Evolutionary conservation across 2,329 filamentous ascomycete species (phyloP).

Genomic region (Hyphodiscus sp.): DNA sequence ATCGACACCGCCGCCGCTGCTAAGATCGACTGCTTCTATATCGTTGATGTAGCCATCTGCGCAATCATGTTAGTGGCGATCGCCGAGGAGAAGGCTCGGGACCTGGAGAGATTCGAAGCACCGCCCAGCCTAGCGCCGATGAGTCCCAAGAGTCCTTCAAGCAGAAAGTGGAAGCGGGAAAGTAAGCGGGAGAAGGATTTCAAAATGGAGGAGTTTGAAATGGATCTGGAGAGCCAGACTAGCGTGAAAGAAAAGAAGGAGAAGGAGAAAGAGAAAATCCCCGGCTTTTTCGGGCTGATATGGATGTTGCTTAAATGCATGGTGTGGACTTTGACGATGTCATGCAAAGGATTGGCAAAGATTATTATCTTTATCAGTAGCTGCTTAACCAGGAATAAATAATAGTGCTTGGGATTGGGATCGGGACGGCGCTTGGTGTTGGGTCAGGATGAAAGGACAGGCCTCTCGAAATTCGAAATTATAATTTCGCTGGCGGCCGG

Average conservation of each 20-base stretch:
- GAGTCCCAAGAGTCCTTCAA: constrained; percentile 23
- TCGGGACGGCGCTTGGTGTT: constrained; percentile 4
- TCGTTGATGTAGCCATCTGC: constrained; percentile 55
- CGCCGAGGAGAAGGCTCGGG: constrained; percentile 45
- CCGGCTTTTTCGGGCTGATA: constrained; percentile 45
- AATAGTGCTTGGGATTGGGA: constrained; percentile 24
- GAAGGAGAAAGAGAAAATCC: constrained; percentile 41
- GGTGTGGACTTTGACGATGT: constrained; percentile 51
- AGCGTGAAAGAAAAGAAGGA: constrained; percentile 33
- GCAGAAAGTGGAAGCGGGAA: constrained; percentile 12
- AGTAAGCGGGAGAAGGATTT: constrained; percentile 18
- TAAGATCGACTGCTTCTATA: constrained; percentile 53
- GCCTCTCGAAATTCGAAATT: background rate
- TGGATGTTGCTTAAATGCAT: constrained; percentile 50
- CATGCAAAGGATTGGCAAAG: constrained; percentile 46
- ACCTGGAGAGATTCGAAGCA: constrained; percentile 51
- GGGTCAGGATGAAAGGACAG: background rate
- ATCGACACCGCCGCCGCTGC: constrained; percentile 52
- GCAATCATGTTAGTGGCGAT: constrained; percentile 54
- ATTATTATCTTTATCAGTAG: constrained; percentile 45
- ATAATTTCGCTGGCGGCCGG: constrained; percentile 10
- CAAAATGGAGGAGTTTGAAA: constrained; percentile 51
- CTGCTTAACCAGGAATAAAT: constrained; percentile 41
- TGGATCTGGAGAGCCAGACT: constrained; percentile 58
- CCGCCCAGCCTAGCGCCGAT: constrained; percentile 37